Evolutionary conservation across 2,329 filamentous ascomycete species (phyloP).

Genomic region (Fusarium miscanthi): DNA sequence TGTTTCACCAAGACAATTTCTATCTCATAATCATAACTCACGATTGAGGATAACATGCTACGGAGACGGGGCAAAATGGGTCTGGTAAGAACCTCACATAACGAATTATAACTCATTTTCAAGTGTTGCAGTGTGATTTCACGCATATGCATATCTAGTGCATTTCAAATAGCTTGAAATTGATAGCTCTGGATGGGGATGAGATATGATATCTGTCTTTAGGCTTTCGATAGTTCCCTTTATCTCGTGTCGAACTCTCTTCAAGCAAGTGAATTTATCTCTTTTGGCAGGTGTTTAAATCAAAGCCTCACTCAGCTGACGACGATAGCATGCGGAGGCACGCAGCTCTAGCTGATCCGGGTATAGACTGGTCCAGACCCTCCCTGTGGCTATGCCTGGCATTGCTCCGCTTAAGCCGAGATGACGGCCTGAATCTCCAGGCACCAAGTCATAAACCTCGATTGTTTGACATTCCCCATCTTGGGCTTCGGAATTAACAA

Average conservation of each 20-base stretch:
- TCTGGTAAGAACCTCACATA: background rate
- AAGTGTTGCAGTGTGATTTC: background rate
- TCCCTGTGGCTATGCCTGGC: background rate
- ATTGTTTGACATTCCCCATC: constrained; percentile 24
- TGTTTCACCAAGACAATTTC: background rate
- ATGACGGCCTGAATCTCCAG: constrained; percentile 5
- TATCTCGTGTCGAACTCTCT: background rate
- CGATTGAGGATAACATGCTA: background rate
- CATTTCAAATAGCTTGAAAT: background rate
- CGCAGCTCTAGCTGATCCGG: background rate
- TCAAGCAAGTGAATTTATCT: background rate
- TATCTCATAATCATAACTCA: background rate
- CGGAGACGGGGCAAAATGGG: background rate
- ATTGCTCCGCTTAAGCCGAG: constrained; percentile 23
- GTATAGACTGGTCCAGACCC: background rate
- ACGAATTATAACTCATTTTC: background rate
- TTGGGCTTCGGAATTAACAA: constrained; percentile 3
- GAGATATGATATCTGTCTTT: background rate
- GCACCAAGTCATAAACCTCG: constrained; percentile 4
- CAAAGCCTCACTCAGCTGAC: background rate
- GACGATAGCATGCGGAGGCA: background rate
- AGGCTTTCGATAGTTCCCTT: background rate
- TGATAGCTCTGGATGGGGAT: background rate
- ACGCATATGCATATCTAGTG: background rate
- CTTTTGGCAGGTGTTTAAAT: background rate